A percentile compares a stretch with the other conserved stretches of the same genome.
Conservation (phyloP, 352 stramenopile species). For the Lagenidium giganteum region DNA sequence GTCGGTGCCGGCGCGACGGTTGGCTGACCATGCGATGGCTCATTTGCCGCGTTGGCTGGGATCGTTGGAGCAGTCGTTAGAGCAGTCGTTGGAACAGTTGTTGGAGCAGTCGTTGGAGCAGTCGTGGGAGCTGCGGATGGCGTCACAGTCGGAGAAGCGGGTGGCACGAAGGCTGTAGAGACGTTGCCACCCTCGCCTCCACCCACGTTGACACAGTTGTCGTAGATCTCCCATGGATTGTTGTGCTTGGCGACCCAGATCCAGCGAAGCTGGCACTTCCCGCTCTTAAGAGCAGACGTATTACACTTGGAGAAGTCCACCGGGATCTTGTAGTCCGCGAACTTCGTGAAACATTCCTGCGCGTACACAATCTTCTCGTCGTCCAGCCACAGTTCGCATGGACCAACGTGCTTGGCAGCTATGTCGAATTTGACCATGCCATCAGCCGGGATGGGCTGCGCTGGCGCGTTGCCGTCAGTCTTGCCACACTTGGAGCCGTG, state of each 20-base stretch:
- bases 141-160: background rate
- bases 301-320: slow-evolving; percentile 34
- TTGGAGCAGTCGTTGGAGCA: background rate
- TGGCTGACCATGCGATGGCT: no score
- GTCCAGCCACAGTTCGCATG: slow-evolving; percentile 44
- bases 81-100: no score
- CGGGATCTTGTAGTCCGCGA: slow-evolving; percentile 19
- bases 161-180: no score
- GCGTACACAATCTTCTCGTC: slow-evolving; percentile 23
- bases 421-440: slow-evolving; percentile 22
- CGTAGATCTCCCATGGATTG: slow-evolving; percentile 34
- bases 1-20: no score
- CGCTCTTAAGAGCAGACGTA: no score
- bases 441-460: slow-evolving; percentile 18
- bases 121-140: background rate
- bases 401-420: slow-evolving; percentile 27
- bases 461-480: slow-evolving; percentile 20
- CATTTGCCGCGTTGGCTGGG: no score
- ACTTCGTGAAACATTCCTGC: slow-evolving; percentile 28
- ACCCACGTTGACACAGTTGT: slow-evolving; percentile 31
- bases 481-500: slow-evolving; percentile 31
- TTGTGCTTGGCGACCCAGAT: slow-evolving; percentile 45
- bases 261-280: slow-evolving; percentile 29
- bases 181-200: slow-evolving; percentile 1
- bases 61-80: no score